Conservation (phyloP, 306 rosid genomes). For the Quercus suber region DNA sequence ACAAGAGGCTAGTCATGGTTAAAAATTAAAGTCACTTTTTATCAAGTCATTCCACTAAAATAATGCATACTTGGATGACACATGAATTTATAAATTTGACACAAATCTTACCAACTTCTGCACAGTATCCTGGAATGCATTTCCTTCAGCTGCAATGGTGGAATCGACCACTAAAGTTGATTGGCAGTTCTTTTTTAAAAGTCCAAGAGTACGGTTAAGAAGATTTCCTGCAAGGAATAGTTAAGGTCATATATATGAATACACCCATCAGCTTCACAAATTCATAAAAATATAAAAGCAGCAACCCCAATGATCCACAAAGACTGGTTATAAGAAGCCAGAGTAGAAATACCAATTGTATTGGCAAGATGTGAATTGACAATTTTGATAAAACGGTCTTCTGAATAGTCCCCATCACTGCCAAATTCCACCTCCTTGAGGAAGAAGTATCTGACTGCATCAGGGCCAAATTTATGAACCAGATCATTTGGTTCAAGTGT, state of each 20-base stretch:
- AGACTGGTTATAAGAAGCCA: conserved; percentile 17
- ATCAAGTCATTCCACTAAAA: not conserved
- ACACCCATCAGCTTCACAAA: not conserved
- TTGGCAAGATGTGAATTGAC: conserved; percentile 99
- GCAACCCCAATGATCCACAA: not conserved
- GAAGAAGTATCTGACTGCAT: conserved; percentile 96
- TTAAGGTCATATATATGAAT: conserved; percentile 12
- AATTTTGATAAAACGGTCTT: conserved; percentile 83
- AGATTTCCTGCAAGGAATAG: conserved; percentile 73
- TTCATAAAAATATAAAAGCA: not conserved
- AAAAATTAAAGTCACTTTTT: conserved; percentile 1
- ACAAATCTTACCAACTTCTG: conserved; percentile 55
- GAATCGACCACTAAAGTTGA: conserved; percentile 80
- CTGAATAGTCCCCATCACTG: conserved; percentile 90
- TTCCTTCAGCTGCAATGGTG: conserved; percentile 69
- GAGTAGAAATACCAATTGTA: conserved; percentile 62
- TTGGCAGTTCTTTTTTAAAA: conserved; percentile 83
- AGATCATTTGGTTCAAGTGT: conserved; percentile 94
- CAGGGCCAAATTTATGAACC: conserved; percentile 79
- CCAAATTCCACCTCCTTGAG: conserved; percentile 94
- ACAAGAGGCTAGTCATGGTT: not conserved
- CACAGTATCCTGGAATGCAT: conserved; percentile 60
- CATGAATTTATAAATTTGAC: not conserved
- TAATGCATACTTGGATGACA: not conserved
- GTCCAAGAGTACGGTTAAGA: conserved; percentile 89